A percentile compares a stretch with the other conserved stretches of the same genome.
phyloP scores from a whole-genome alignment of 2,329 filamentous ascomycete species.

The Moelleriella libera region DNA sequence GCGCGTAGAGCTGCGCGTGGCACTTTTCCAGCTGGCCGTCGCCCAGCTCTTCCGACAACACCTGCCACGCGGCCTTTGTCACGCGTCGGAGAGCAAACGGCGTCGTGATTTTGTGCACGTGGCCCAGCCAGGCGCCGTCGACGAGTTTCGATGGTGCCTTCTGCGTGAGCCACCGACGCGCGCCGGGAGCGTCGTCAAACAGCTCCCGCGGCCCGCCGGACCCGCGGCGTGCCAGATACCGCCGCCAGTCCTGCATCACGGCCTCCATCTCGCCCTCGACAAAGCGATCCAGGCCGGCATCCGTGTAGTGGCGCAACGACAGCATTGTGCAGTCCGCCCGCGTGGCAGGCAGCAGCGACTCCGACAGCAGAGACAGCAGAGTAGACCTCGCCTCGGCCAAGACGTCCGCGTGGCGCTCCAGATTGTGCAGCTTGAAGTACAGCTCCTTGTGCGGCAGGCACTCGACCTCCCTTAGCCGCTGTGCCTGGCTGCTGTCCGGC shows the following conservation, averaged over 20 bases:
- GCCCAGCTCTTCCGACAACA: constrained; percentile 34
- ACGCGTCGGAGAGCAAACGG: constrained; percentile 20
- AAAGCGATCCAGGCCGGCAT: constrained; percentile 1
- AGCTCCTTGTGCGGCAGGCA: constrained; percentile 4
- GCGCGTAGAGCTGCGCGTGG: constrained; percentile 22
- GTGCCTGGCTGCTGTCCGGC: background rate
- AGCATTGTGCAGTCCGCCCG: constrained; percentile 1
- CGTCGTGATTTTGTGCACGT: constrained; percentile 22
- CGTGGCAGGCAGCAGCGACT: background rate
- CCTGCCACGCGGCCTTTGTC: constrained; percentile 26
- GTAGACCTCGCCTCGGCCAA: constrained; percentile 3
- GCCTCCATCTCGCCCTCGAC: constrained; percentile 2
- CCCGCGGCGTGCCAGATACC: constrained; percentile 4
- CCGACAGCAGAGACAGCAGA: background rate
- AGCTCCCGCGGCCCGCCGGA: constrained; percentile 2
- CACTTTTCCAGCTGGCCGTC: constrained; percentile 30
- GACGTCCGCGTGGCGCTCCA: constrained; percentile 5
- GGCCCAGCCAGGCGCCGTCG: constrained; percentile 33
- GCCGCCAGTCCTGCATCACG: constrained; percentile 1
- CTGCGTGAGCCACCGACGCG: constrained; percentile 2
- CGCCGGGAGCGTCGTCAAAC: constrained; percentile 2
- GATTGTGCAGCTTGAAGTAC: constrained; percentile 3
- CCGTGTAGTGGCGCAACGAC: constrained; percentile 2
- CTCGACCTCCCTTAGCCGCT: background rate
- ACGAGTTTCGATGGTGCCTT: constrained; percentile 19